These are phyloP conservation scores for Venturia oleaginea DNA, from an alignment of 2,329 filamentous ascomycete genomes.

Conservation along the genomic window DNA sequence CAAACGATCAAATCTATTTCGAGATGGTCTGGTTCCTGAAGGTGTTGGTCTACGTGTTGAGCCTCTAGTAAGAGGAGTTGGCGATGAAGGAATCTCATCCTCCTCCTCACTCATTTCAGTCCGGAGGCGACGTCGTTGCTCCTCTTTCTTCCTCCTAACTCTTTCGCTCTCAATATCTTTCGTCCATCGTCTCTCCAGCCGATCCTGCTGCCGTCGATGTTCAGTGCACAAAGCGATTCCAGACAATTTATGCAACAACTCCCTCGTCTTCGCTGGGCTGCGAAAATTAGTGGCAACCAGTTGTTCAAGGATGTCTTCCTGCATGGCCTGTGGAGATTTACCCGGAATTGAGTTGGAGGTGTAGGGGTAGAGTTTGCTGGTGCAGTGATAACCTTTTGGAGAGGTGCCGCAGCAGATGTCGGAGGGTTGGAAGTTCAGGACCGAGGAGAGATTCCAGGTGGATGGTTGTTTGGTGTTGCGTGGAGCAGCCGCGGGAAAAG, in stretches of 20 bases:
- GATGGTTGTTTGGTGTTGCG: not conserved
- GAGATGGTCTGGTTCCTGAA: not conserved
- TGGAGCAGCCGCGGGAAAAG: not conserved
- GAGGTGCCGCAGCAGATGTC: not conserved
- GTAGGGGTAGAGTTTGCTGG: not conserved
- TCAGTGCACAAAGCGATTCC: not conserved
- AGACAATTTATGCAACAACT: not conserved
- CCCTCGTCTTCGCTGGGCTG: not conserved
- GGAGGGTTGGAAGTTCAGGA: not conserved
- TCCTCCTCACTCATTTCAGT: not conserved
- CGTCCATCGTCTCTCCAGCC: not conserved
- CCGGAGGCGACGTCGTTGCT: not conserved
- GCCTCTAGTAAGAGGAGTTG: not conserved
- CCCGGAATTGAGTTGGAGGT: not conserved
- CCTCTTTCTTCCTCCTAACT: not conserved
- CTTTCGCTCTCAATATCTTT: not conserved
- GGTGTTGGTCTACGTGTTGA: not conserved
- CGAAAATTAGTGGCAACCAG: not conserved
- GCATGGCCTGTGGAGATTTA: not conserved
- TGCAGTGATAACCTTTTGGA: not conserved
- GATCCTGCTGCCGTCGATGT: not conserved
- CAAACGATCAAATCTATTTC: not conserved
- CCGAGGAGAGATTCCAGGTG: not conserved
- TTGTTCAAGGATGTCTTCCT: not conserved
- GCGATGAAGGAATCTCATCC: not conserved